Evolutionary conservation across 257 asterid genomes (phyloP), one percentile per base, ranked within the genome.

Genomic region (Solanum etuberosum): DNA sequence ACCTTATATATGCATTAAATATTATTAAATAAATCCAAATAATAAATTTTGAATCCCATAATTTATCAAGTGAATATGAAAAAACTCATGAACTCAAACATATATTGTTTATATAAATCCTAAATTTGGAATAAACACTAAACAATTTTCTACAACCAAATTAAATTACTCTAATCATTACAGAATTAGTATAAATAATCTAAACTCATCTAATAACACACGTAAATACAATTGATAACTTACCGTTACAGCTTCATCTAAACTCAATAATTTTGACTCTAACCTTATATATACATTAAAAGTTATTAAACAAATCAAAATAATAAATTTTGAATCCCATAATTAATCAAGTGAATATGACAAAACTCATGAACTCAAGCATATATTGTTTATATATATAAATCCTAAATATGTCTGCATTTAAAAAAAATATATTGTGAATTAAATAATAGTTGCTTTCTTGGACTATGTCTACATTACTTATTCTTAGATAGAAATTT

Each of bases 191-290:
- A 13, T 68, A 68, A 48, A 68, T 29, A 68, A 14, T 29, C 3
- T 14, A 68, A 68, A 67, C 9, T 29, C 74, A 29, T 29, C 21
- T 67, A 46, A 46, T 13, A 67, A 3, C 4, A 67, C 16, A 29
- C 1, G 2, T 2, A 11, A 7, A 67, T 67, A 9, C 16, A 29
- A 14, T 63, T 4, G 2, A 31, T 16, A 8, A 70, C 18, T 46
- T 35, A 35, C 8, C 6, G 4, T 65, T 16, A 15, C 0, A 7
- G 3, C 2, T 70, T 70, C 3, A 31, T 70, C 10, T 0, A 0
- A 70, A 70, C 13, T 20, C 5, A 16, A 8, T 31, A 70, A 70
- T 4, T 16, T 70, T 7, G n/a, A 15, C 40, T 15, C 1, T 12
- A 2, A 15, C 1, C 4, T 61, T 10, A 14, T 14, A 14, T 31